Evolutionary conservation across 2,329 filamentous ascomycete genomes (phyloP), one percentile per base, ranked within the genome.

Genomic region (Sporothrix humicola): DNA sequence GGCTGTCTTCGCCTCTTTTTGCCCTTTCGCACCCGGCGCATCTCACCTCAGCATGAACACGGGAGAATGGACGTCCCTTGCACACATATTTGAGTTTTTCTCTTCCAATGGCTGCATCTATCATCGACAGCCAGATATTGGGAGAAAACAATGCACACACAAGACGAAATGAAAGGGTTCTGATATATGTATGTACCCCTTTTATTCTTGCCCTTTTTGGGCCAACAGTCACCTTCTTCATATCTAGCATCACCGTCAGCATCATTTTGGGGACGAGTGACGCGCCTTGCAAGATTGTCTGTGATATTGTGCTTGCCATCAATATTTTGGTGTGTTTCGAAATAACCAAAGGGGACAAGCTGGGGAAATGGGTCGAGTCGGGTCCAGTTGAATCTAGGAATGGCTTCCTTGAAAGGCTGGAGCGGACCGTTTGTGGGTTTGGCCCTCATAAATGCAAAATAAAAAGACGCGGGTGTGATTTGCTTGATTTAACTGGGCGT

Each of bases 11-110:
- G 44, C 44, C 15, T 26, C 20, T 46, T 61, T 63, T 15, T 37
- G 8, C 13, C 4, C 7, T 37, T 37, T 44, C 37, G 10, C 8
- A 13, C n/a, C n/a, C 26, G 44, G 44, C 44, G 20, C 63, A 68
- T 50, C 63, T 68, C 44, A 68, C 20, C 63, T 68, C n/a, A 68
- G 63, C 63, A 68, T 20, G 17, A 31, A 13, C 26, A 31, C 42
- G 23, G 20, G 42, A 50, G 12, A 26, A 20, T 5, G 13, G 44
- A 20, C 9, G 8, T n/a, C 37, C 44, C 31, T 37, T 37, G 31
- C 44, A 8, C 63, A 31, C 44, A 15, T 8, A 63, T 17, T 37
- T 13, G 12, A 26, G 9, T 3, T 59, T 37, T 5, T 37, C 13
- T 59, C 8, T 13, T 37, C 26, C 17, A 26, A 23, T 12, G 52